Evolutionary conservation across 345 rosid genomes (phyloP), one percentile per base, ranked within the genome.

Genomic region (Brassica cretica): DNA sequence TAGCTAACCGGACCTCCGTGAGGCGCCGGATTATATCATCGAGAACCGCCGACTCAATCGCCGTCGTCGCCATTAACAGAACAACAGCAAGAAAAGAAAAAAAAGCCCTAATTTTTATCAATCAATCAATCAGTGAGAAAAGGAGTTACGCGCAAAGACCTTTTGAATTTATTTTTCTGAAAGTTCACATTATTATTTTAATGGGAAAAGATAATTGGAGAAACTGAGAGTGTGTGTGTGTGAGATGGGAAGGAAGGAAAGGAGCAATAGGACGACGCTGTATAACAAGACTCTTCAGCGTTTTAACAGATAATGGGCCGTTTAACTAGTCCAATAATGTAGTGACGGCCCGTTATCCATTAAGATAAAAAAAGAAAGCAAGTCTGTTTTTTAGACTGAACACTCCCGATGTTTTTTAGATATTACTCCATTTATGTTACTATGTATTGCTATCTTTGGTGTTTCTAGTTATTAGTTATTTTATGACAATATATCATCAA

Each of bases 11-110:
- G 80, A 94, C 97, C 85, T 90, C 97, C 24, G 89, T 86, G n/a
- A 94, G 86, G 72, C 97, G 89, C 16, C 82, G 68, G 75, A 92
- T 94, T 76, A 94, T 88, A 75, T 89, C 97, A 79, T 94, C 98
- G 1, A 94, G 84, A 44, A 85, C 79, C 15, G 86, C 82, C 30
- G 88, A 46, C 76, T 91, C 98, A 77, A 94, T 87, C 71, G 80
- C 76, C 51, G 85, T 73, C 56, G 87, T 65, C 76, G 92, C 88
- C 94, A 90, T 88, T 33, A 56, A 80, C 79, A 21, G 21, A 72
- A 53, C 71, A 6, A 29, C 59, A 7, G 6, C 25, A 19, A 15
- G 0, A 3, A 0, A 16, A 16, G 33, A 15, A 1, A 12, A 7
- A 18, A 19, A 80, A 80, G 33, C 68, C 82, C 82, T 73, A 82